A percentile compares a stretch with the other conserved stretches of the same genome.
phyloP scores from a whole-genome alignment of 2,329 filamentous ascomycete species.

The Curvularia eragrostidis region DNA sequence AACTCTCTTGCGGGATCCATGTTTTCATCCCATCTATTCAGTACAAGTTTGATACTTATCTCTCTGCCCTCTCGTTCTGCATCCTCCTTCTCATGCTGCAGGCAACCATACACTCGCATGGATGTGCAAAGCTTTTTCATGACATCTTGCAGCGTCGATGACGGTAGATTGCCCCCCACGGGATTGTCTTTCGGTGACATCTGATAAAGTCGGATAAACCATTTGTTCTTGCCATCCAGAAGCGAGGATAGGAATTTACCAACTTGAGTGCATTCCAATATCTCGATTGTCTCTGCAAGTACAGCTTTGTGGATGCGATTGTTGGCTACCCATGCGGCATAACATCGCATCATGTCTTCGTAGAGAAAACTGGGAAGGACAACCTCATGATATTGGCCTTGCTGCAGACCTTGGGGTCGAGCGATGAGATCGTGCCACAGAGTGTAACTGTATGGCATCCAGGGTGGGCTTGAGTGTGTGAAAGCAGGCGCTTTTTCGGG shows the following conservation, averaged over 20 bases:
- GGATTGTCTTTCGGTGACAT: constrained; percentile 54
- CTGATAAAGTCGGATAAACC: constrained; percentile 53
- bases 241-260: constrained; percentile 8
- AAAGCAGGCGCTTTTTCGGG: constrained; percentile 11
- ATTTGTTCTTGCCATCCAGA: constrained; percentile 19
- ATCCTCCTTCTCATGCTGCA: constrained; percentile 25
- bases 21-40: constrained; percentile 52
- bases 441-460: constrained; percentile 49
- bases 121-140: constrained; percentile 51
- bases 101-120: constrained; percentile 45
- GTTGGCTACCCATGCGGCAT: constrained; percentile 13
- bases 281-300: constrained; percentile 11
- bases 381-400: constrained; percentile 27
- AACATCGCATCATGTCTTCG: constrained; percentile 40
- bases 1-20: constrained; percentile 53
- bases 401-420: constrained; percentile 39
- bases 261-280: constrained; percentile 1
- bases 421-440: constrained; percentile 54
- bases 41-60: constrained; percentile 44
- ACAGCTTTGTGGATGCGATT: neutral
- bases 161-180: constrained; percentile 3
- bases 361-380: constrained; percentile 27
- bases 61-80: constrained; percentile 26
- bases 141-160: constrained; percentile 3
- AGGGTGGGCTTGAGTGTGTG: constrained; percentile 24